Evolutionary conservation across 495 filamentous ascomycete species (phyloP), one percentile per base, ranked within the genome.

Genomic region (Penicillium ucsense): DNA sequence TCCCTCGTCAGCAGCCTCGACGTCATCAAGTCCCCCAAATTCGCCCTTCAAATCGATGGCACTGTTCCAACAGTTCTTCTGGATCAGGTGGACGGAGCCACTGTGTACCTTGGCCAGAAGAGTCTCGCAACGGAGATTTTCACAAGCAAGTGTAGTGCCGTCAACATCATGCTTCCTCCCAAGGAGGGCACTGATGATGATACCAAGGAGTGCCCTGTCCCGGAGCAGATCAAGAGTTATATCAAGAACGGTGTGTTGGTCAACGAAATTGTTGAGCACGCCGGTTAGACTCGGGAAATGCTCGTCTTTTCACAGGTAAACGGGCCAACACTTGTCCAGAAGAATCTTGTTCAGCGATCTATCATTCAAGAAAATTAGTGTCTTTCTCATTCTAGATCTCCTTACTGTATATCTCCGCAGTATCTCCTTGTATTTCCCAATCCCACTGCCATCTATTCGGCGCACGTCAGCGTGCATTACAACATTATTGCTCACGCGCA

Each of bases 81-180:
- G 41, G 94, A 98, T 63, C 88, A 95, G 70, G 84, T 96, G 42
- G 92, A 98, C 61, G 85, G 88, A 47, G 92, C 88, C 12, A 80
- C 81, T 36, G 64, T 97, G 46, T 97, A 94, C 67, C 76, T 98
- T 12, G 77, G 81, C 55, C 83, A 82, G 57, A 83, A 89, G 53
- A 88, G 84, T 60, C 65, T 83, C 38, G 68, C 69, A 31, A 87
- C 88, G 10, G 85, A 94, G 64, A 72, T 98, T 36, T 96, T 89
- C 65, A 82, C 84, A 31, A 89, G 83, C 70, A 97, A 97, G 71
- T 88, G 78, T 49, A 75, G 79, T 5, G 76, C 81, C 11, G 71
- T 97, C 50, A 98, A 98, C 62, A 74, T 98, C 51, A 88, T 89
- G 55, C 72, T 97, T 47, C 82, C 81, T 12, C 79, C 76, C 0